A percentile compares a stretch with the other conserved stretches of the same genome.
Conservation (phyloP, 2,329 filamentous ascomycete species). For the Aspergillus vadensis region DNA sequence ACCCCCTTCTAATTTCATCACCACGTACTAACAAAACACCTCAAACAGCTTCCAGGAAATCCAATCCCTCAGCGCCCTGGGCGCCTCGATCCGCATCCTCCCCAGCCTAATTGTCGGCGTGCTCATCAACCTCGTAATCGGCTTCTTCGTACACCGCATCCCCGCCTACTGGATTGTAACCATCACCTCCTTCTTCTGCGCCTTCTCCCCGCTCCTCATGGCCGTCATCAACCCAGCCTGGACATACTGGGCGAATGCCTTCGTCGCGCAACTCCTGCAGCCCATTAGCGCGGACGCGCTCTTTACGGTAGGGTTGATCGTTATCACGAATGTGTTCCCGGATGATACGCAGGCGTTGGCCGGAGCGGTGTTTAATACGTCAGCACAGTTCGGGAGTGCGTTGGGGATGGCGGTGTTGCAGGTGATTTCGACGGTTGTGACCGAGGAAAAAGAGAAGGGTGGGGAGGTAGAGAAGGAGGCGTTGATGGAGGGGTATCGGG, state of each 20-base stretch:
- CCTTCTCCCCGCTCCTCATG: constrained; percentile 57
- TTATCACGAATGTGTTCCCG: too few relatives aligned
- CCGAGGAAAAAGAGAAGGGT: too few relatives aligned
- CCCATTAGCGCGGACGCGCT: constrained; percentile 14
- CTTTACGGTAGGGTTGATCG: too few relatives aligned
- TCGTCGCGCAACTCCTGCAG: constrained; percentile 39
- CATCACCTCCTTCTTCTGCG: constrained; percentile 45
- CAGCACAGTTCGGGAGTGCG: too few relatives aligned
- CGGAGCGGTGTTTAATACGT: too few relatives aligned
- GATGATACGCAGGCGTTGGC: too few relatives aligned
- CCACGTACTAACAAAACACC: too few relatives aligned
- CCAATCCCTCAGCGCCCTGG: constrained; percentile 49
- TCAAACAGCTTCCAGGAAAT: constrained; percentile 53
- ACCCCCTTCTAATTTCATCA: too few relatives aligned
- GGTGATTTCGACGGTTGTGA: too few relatives aligned
- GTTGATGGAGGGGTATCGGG: constrained; percentile 55
- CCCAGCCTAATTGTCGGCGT: constrained; percentile 50
- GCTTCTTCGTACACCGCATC: constrained; percentile 50
- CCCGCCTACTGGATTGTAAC: constrained; percentile 45
- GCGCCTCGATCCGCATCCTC: constrained; percentile 51
- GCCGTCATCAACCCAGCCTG: constrained; percentile 52
- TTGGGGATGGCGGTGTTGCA: too few relatives aligned
- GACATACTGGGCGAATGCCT: constrained; percentile 56
- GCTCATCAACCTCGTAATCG: constrained; percentile 48
- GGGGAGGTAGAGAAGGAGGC: constrained; percentile 27